Base-by-base conservation (phyloP, 2,329 filamentous ascomycete genomes). In the Ambrosiella beaveri region DNA sequence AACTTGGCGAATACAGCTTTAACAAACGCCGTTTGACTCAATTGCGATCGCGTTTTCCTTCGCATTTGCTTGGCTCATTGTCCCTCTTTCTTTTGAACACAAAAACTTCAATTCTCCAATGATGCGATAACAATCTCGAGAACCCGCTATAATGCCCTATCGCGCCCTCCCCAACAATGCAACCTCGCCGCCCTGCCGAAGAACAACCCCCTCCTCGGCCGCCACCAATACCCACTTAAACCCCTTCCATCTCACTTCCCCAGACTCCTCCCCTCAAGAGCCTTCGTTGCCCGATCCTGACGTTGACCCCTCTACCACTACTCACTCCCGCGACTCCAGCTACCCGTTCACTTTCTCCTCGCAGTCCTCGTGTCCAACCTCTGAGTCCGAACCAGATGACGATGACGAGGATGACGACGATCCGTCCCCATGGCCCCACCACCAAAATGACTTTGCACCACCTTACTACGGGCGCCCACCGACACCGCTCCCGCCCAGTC, bases 401-500 rank as follows among this genome's bases (percentile, higher is more conserved):
- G 27, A 27, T 27, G 49, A 41, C 13, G 58, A 45, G 6, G 54
- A 56, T 5, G 66, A 65, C 47, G 66, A 69, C 50, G 68, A 69
- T 49, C 68, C 69, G 7, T 71, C 71, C 3, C 73, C 72, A 9
- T 74, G 70, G 13, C 52, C 73, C 9, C 68, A 73, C 17, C 74
- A 73, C 54, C 75, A 75, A 60, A 77, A 79, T 69, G 75, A 76
- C 67, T 81, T 81, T 62, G 78, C 78, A 54, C 93, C 93, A 35
- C 93, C 93, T 13, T 97, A 97, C 75, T 98, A 98, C 75, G 94
- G 94, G 63, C 82, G 91, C 2, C 93, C 93, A n/a, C 93, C 93
- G 0, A 96, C 89, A 1, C 91, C 93, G 2, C 76, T 97, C 0
- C 93, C 93, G 0, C 91, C 91, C 0, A 95, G 89, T 0, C 93